Evolutionary conservation across 31 red algal genomes (phyloP), one percentile per base, ranked within the genome.

Genomic region (Odonthalia washingtoniensis): DNA sequence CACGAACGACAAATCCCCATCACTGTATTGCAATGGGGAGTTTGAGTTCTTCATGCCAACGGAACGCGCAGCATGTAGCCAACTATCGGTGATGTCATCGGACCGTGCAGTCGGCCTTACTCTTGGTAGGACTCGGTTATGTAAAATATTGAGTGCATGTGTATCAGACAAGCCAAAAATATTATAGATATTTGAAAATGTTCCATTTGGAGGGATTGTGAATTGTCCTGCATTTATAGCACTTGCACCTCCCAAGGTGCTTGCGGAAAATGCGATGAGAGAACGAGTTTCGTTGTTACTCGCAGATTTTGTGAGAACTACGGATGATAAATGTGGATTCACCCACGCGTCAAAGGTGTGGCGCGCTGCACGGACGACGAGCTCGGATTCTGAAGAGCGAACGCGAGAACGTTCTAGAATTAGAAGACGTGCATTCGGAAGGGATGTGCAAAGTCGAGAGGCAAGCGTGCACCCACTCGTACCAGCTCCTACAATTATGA

Each of bases 211-310:
- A 21, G 78, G 88, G 21, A 82, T 32, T 2, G 87, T 65, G 46
- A 67, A 90, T 75, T 90, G 88, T 66, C 53, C 78, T 18, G 57
- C 88, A 66, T 90, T 90, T 63, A 90, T 90, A 1, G 78, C 31
- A 27, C 67, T 83, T 17, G 65, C 65, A 45, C 89, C 80, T 5
- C 89, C 70, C 5, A 84, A 65, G 3, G 80, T 91, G 0, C 79
- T 16, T 26, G 79, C 80, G 3, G 89, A 70, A 3, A 85, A 49
- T 3, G 57, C 83, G 14, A 45, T 34, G 35, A 76, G 60, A 34
- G 72, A 38, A 2, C 89, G 70, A 24, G 32, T 45, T 37, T 36
- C 33, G 44, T 78, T 43, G 38, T 44, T 70, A 36, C 40, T 24
- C 18, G 35, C 35, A 1, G 70, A 27, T 27, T 36, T 16, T 27